Evolutionary conservation across 768 basidiomycete species (phyloP), one percentile per base, ranked within the genome.

Genomic region (Amanita pseudoporphyria): DNA sequence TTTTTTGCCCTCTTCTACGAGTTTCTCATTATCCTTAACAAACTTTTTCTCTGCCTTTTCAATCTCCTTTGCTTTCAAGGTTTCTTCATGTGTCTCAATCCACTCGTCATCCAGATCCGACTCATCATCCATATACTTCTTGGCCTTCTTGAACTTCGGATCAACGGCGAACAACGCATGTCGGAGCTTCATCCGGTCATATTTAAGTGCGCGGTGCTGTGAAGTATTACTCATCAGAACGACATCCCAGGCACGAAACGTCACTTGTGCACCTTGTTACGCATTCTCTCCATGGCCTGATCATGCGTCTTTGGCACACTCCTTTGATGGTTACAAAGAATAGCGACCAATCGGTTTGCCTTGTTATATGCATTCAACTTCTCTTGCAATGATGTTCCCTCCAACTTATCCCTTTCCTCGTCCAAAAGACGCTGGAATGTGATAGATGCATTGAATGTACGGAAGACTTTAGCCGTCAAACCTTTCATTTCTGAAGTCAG

Each of bases 301-400:
- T 87, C 88, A 58, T 96, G 93, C 4, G 83, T 87, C 70, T 97
- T 98, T 37, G 90, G 86, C 1, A 85, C 92, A 51, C 81, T 83
- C 66, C 92, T 79, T 66, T 98, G 94, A 87, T 99, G 96, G 77
- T 99, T 99, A 75, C 96, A 99, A 32, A 99, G 73, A 53, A 98
- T 91, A 53, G 96, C 96, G 13, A 98, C 96, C 76, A 86, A 78
- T 38, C 96, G 87, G 67, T 99, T 98, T 9, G 96, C 95, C 42
- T 89, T 86, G 59, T 98, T 97, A 69, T 98, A 99, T 16, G 91
- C 88, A 49, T 95, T 91, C 42, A 98, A 73, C 70, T 96, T 97
- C 71, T 99, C 95, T 58, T 93, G 89, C n/a, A 90, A 71, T 2
- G 87, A 83, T 1, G 79, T 83, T 56, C 81, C 71, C 56, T 73